Conservation (phyloP, 2,329 filamentous ascomycete genomes). For the Apiospora marii region DNA sequence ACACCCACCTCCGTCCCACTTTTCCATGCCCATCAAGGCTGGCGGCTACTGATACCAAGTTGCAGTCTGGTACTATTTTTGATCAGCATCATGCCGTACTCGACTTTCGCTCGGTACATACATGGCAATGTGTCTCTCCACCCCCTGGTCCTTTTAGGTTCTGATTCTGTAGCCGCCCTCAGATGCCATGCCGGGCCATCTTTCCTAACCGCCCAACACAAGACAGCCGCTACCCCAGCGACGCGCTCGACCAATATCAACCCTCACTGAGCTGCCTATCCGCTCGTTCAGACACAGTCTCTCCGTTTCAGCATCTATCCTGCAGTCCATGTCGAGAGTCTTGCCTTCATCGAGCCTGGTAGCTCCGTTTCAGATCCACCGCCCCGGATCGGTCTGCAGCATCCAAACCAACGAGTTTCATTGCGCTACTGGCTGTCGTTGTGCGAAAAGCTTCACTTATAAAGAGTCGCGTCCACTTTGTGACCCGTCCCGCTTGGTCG, state of each 20-base stretch:
- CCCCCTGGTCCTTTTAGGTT: slow-evolving; percentile 24
- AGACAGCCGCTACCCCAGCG: slow-evolving; percentile 56
- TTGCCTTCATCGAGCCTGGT: slow-evolving; percentile 36
- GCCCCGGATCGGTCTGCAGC: slow-evolving; percentile 45
- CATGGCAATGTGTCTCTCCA: slow-evolving; percentile 27
- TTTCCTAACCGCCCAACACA: slow-evolving; percentile 54
- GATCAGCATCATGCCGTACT: slow-evolving; percentile 30
- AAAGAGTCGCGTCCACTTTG: slow-evolving; percentile 45
- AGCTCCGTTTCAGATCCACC: slow-evolving; percentile 46
- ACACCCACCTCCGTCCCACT: slow-evolving; percentile 17
- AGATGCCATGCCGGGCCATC: slow-evolving; percentile 36
- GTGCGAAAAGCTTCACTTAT: slow-evolving; percentile 42
- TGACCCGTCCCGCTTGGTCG: slow-evolving; percentile 42
- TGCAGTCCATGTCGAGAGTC: slow-evolving; percentile 43
- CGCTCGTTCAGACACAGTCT: slow-evolving; percentile 57
- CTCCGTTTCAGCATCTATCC: slow-evolving; percentile 58
- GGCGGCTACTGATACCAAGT: slow-evolving; percentile 45
- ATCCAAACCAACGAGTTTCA: slow-evolving; percentile 52
- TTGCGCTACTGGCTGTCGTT: slow-evolving; percentile 48
- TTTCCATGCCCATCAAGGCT: slow-evolving; percentile 35
- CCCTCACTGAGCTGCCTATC: slow-evolving; percentile 49
- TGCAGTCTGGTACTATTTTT: slow-evolving; percentile 40
- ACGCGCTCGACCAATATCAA: slow-evolving; percentile 59
- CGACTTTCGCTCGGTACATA: not conserved
- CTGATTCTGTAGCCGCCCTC: slow-evolving; percentile 43